Evolutionary conservation across 2,329 filamentous ascomycete genomes (phyloP).

Genomic region (Ambrosiella xylebori): DNA sequence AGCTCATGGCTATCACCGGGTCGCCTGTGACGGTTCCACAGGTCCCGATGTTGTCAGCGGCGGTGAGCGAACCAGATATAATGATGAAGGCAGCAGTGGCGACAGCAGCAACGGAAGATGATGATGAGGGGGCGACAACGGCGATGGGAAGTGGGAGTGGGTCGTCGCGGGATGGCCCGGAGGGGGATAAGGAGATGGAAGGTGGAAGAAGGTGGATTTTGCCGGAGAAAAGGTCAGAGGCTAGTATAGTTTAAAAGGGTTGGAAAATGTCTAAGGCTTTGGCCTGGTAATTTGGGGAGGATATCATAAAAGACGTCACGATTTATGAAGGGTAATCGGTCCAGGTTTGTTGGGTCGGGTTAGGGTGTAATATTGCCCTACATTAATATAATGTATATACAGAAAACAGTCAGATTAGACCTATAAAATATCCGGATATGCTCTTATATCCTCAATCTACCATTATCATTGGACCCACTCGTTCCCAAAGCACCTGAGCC

Average conservation of each 20-base stretch:
- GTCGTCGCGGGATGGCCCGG: not conserved
- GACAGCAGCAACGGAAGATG: not conserved
- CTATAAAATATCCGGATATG: not conserved
- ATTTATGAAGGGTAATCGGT: too few species aligned
- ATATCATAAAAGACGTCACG: too few species aligned
- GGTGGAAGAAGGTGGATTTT: not conserved
- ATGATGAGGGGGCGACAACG: not conserved
- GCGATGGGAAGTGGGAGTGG: not conserved
- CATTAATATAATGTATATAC: too few species aligned
- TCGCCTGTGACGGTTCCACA: not conserved
- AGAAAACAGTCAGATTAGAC: too few species aligned
- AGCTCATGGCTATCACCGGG: not conserved
- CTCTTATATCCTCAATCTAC: not conserved
- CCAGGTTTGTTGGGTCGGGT: too few species aligned
- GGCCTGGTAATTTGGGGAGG: too few species aligned
- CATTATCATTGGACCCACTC: not conserved
- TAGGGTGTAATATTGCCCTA: too few species aligned
- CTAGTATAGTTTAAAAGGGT: not conserved
- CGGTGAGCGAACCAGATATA: not conserved
- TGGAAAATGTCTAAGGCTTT: too few species aligned
- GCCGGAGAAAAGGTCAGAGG: not conserved
- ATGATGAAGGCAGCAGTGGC: not conserved
- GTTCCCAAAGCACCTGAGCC: conserved; percentile 17
- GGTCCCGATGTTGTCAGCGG: not conserved
- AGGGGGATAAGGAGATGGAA: not conserved